Conservation (phyloP, 352 stramenopile genomes). For the Pythium phragmitis region DNA sequence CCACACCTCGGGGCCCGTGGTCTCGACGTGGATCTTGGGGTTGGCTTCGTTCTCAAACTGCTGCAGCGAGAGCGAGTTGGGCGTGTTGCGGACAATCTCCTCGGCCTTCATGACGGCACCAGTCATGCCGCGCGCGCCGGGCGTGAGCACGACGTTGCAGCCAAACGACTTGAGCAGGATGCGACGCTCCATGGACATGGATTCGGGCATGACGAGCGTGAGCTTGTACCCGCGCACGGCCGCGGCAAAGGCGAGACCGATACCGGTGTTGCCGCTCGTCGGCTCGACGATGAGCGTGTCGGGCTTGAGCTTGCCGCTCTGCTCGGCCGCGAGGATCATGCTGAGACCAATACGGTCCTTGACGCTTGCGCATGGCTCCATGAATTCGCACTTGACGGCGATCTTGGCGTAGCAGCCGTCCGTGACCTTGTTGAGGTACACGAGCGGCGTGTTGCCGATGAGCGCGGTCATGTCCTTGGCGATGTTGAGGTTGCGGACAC, state of each 20-base stretch:
- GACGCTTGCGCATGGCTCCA: constrained; percentile 85
- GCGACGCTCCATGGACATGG: constrained; percentile 95
- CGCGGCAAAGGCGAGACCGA: constrained; percentile 91
- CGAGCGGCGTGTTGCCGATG: constrained; percentile 94
- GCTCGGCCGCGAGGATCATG: constrained; percentile 83
- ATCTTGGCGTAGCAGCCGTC: constrained; percentile 81
- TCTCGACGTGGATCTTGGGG: constrained; percentile 88
- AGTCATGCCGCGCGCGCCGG: constrained; percentile 81
- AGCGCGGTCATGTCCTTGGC: constrained; percentile 93
- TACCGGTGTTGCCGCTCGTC: constrained; percentile 95
- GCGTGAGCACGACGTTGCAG: constrained; percentile 91
- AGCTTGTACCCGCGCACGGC: constrained; percentile 90
- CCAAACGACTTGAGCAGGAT: constrained; percentile 94
- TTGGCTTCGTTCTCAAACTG: constrained; percentile 98
- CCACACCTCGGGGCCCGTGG: constrained; percentile 88
- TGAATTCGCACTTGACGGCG: constrained; percentile 90
- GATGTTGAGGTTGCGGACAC: constrained; percentile 71
- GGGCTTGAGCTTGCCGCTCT: constrained; percentile 62
- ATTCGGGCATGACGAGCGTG: constrained; percentile 95
- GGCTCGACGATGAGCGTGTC: constrained; percentile 92
- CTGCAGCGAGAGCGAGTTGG: constrained; percentile 83
- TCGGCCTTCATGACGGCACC: constrained; percentile 78
- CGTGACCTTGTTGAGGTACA: constrained; percentile 89
- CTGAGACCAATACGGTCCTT: constrained; percentile 87
- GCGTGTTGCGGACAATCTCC: constrained; percentile 71